Percentiles rank a stretch among this genome's conserved stretches.
phyloP scores from a whole-genome alignment of 2,329 filamentous ascomycete genomes.

The Trichophyton schoenleinii region DNA sequence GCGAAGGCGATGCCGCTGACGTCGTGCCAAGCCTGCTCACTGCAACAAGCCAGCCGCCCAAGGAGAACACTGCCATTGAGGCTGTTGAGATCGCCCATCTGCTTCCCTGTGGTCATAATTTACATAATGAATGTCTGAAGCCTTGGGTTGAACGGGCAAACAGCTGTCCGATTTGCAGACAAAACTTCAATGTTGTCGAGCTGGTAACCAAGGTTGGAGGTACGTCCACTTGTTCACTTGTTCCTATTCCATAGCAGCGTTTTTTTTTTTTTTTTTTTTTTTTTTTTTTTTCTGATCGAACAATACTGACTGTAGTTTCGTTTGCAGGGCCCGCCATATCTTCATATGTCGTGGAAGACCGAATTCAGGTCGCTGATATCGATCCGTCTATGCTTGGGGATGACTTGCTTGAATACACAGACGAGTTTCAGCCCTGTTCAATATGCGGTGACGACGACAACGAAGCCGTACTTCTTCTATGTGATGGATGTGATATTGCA shows the following conservation, averaged over 20 bases:
- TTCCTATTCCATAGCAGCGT: slow-evolving; percentile 18
- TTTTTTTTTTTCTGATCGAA: slow-evolving; percentile 1
- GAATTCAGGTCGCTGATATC: slow-evolving; percentile 69
- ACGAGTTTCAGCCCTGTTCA: slow-evolving; percentile 60
- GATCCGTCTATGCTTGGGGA: slow-evolving; percentile 60
- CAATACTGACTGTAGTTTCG: slow-evolving; percentile 4
- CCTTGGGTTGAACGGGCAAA: slow-evolving; percentile 96
- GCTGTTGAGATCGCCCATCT: slow-evolving; percentile 43
- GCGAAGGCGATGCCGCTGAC: slow-evolving; percentile 32
- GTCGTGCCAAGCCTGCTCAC: slow-evolving; percentile 19
- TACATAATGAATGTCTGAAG: slow-evolving; percentile 85
- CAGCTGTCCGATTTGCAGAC: slow-evolving; percentile 93
- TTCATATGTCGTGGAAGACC: slow-evolving; percentile 44
- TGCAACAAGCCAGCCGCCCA: slow-evolving; percentile 17
- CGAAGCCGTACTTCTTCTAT: slow-evolving; percentile 74
- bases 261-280: slow-evolving; percentile 1
- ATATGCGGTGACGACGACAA: slow-evolving; percentile 72
- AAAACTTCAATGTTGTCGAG: slow-evolving; percentile 79
- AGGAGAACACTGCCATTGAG: slow-evolving; percentile 10
- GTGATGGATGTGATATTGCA: slow-evolving; percentile 77
- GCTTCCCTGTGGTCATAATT: slow-evolving; percentile 71
- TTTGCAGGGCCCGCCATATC: slow-evolving; percentile 42
- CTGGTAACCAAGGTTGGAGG: slow-evolving; percentile 69
- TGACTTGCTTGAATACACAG: slow-evolving; percentile 53
- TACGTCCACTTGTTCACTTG: slow-evolving; percentile 29